Base-by-base conservation (phyloP, 2,329 filamentous ascomycete species). In the Sporothrix humicola region DNA sequence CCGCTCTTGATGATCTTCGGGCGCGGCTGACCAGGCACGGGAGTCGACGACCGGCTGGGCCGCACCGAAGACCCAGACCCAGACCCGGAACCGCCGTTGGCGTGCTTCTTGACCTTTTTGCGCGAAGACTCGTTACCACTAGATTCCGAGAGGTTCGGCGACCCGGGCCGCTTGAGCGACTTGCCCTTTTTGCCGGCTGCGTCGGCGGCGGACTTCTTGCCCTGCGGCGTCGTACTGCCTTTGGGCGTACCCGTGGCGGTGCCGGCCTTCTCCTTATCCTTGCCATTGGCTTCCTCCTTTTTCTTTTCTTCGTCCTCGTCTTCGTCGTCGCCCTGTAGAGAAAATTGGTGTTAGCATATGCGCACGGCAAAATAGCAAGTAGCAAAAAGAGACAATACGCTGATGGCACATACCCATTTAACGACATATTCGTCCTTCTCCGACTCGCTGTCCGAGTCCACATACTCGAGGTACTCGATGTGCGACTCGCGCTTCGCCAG, bases 51-150 rank as follows among this genome's bases (percentile, higher is more conserved):
- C 23, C 88, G 87, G 74, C 88, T 90, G 10, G 82, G 82, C 71
- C 84, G 84, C 1, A 85, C 31, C 31, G 31, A 37, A 37, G 31
- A 37, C 31, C 31, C 31, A 37, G 23, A 26, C 23, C 23, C 23
- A 26, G 23, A 26, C 3, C 23, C 80, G 15, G 86, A 86, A 17
- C 84, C 79, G 15, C 84, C 79, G 2, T 80, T 81, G 1, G 82
- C 82, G 75, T 89, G 87, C 80, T 92, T 92, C 83, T 91, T 93
- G 79, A 92, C 89, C 80, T 88, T 89, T 83, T 96, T 94, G 77
- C 92, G 91, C 31, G 91, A 89, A 0, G 93, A 95, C 81, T 98
- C 95, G 77, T 95, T 97, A 71, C 94, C 95, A 80, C 94, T 97
- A 10, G 94, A 94, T 80, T 98, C 95, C 1, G 94, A 98, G 46